Evolutionary conservation across 768 basidiomycete species (phyloP), one percentile per base, ranked within the genome.

Genomic region (Suillus tomentosus): DNA sequence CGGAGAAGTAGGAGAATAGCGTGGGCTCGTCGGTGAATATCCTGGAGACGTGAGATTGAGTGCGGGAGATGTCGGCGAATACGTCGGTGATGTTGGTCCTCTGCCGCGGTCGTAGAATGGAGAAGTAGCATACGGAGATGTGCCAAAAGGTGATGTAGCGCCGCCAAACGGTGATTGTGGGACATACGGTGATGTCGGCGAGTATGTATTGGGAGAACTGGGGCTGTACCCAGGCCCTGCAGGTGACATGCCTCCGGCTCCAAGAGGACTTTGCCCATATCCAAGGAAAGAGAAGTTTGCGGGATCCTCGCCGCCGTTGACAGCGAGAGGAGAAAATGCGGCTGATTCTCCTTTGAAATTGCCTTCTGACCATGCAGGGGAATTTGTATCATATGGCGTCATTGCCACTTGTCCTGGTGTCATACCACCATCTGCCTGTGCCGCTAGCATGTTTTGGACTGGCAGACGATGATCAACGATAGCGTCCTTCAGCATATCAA

Each of bases 401-500:
- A 95, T 94, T 10, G 91, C 94, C 9, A 93, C 92, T 71, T 92
- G 91, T 27, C 91, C 92, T 3, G 93, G 93, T 0, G 94, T 95
- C 87, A 95, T 95, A 24, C 90, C 93, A 34, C 91, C 92, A 57
- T 95, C 94, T 3, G 85, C 84, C 62, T 89, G 91, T 3, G 89
- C 87, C 8, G 88, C 85, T 57, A 95, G 80, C 84, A 92, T 87
- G 9, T 85, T 87, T 69, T 92, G 91, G 4, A 92, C 90, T 0
- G 94, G 94, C 19, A 97, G 81, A 31, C 95, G 91, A 72, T 96
- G 95, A 75, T 99, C 97, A 58, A 98, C 92, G 62, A 98, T 95
- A 47, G 97, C 96, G 64, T 99, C 96, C 82, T 97, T 97, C 71
- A 99, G 82, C 95, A 99, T 96, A 69, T 96, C 92, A 71, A 98